These are phyloP conservation scores for Withania somnifera DNA, from an alignment of 305 asterid genomes.

Conservation along the genomic window DNA sequence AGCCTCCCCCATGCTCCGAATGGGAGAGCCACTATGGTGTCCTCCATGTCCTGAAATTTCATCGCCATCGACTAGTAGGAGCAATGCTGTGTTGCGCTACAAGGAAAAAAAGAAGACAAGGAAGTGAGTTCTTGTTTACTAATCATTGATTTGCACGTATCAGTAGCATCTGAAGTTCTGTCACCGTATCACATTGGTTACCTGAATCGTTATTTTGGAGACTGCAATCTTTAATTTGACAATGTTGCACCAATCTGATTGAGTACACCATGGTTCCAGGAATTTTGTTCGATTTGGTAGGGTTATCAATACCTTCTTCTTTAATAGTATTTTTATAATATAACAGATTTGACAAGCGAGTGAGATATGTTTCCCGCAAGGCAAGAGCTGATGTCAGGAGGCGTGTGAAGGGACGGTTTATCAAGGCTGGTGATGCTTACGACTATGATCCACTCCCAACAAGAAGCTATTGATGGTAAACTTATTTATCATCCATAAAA, in stretches of 20 bases:
- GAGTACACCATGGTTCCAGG: no score
- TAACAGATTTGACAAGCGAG: slow-evolving; percentile 91
- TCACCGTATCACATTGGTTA: no score
- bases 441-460: slow-evolving; percentile 74
- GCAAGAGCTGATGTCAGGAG: slow-evolving; percentile 83
- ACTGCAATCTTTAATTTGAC: no score
- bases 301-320: no score
- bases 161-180: no score
- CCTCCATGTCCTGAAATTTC: slow-evolving; percentile 30
- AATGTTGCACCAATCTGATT: no score
- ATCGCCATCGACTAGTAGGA: slow-evolving; percentile 43
- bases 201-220: no score
- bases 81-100: slow-evolving; percentile 66
- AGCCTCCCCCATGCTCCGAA: slow-evolving; percentile 34
- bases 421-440: slow-evolving; percentile 91
- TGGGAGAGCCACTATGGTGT: slow-evolving; percentile 43
- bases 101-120: slow-evolving; percentile 79
- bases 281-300: no score
- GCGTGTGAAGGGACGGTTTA: slow-evolving; percentile 91
- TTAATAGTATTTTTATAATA: no score
- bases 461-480: slow-evolving; percentile 46
- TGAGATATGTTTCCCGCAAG: slow-evolving; percentile 83
- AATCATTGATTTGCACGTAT: no score
- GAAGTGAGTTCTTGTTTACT: slow-evolving; percentile 61
- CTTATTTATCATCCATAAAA: neutral